Base-by-base conservation (phyloP, 1,284 basidiomycete species). In the Ceratobasidium sp. region DNA sequence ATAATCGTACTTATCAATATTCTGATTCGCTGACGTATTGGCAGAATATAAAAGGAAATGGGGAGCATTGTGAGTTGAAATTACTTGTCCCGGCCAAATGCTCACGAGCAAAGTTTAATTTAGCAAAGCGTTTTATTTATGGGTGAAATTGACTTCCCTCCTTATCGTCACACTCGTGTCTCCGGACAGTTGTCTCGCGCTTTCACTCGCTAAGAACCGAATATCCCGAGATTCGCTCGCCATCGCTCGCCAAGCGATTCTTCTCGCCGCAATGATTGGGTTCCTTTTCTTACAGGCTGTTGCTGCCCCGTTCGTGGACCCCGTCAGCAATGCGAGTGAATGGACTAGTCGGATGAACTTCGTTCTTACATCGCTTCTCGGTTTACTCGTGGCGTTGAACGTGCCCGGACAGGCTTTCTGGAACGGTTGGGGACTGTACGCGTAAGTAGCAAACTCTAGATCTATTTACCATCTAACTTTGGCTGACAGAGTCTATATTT, bases 241-340 rank as follows among this genome's bases (percentile, higher is more conserved):
- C 13, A 84, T 93, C 42, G 85, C 89, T 66, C 91, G 93, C 15
- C 92, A 95, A 82, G 85, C 89, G 40, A 83, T 92, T n/a, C 87
- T 94, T 23, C 85, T 94, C 23, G 81, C 87, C 17, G 87, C 90
- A 42, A 91, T 91, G 81, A 81, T 89, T 13, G 84, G 87, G 13
- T 92, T 93, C 82, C 92, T 94, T 80, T 79, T 88, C 23, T 80
- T 89, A 4, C 92, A 94, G 81, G 90, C 91, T 80, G 80, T 89
- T 61, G 85, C 90, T 73, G 87, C 87, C 1, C 93, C 93, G 0
- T 94, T 94, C 82, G 83, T 91, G 78, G 90, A 94, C 82, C 91
- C 91, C 42, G 89, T 93, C 77, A 90, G 90, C 84, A 95, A 95
- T 82, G 91, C 92, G 1, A 92, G 90, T 82, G 93, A 94, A 87